A percentile compares a stretch with the other conserved stretches of the same genome.
phyloP scores from a whole-genome alignment of 345 rosid genomes.

The Theobroma cacao region DNA sequence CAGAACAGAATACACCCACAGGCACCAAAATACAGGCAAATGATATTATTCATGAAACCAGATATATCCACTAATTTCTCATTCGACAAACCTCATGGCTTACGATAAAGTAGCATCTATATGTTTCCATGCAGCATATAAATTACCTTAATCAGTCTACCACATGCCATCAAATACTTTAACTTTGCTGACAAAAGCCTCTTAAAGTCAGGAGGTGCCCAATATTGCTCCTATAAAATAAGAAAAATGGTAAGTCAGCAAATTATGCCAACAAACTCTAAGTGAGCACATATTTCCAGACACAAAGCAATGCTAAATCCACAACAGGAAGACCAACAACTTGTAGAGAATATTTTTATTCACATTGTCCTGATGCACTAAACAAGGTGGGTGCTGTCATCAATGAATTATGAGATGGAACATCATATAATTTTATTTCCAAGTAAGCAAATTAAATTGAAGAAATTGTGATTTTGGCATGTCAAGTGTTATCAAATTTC shows the following conservation, averaged over 20 bases:
- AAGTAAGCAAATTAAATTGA: neutral
- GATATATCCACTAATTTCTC: neutral
- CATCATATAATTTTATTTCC: neutral
- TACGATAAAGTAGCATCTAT: neutral
- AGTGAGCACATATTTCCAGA: neutral
- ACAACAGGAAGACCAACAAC: neutral
- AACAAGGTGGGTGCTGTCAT: neutral
- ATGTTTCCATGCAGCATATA: neutral
- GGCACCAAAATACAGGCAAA: neutral
- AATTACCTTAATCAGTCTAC: constrained; percentile 83
- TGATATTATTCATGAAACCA: neutral
- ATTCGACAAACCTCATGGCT: neutral
- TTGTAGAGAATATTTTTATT: neutral
- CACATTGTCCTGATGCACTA: neutral
- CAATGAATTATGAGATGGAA: neutral
- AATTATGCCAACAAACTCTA: neutral
- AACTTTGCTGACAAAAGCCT: constrained; percentile 79
- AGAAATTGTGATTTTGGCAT: neutral
- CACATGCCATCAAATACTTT: constrained; percentile 67
- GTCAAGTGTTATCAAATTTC: neutral
- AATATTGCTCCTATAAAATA: constrained; percentile 75
- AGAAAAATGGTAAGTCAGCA: neutral
- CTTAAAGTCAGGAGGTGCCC: constrained; percentile 90
- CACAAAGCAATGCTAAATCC: neutral
- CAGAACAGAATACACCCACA: neutral